A percentile compares a stretch with the other conserved stretches of the same genome.
These are phyloP conservation scores for Colletotrichum lentis DNA, from an alignment of 2,329 filamentous ascomycete genomes.

Conservation along the genomic window DNA sequence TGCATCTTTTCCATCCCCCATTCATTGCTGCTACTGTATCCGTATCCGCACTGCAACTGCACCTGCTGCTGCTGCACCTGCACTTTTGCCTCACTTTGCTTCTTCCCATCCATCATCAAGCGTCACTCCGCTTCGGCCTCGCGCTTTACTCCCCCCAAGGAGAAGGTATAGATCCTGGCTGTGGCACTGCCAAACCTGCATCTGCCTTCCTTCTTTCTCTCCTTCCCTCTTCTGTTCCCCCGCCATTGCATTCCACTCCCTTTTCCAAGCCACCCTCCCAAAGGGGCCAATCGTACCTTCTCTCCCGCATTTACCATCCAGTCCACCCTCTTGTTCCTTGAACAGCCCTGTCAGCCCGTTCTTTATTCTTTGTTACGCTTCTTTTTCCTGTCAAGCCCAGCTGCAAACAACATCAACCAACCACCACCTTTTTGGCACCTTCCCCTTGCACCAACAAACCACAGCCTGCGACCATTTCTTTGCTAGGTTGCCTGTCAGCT, in stretches of 20 bases:
- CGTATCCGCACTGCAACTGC: conserved; percentile 1
- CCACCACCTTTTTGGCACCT: conserved; percentile 5
- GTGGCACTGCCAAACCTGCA: neutral
- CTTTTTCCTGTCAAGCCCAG: neutral
- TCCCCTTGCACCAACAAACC: conserved; percentile 20
- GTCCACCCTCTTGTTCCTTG: conserved; percentile 1
- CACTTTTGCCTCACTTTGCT: conserved; percentile 10
- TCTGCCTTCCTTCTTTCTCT: neutral
- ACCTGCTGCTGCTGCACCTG: neutral
- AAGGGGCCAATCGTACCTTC: conserved; percentile 2
- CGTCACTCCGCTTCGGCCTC: neutral
- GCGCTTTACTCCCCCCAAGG: neutral
- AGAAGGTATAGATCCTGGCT: neutral
- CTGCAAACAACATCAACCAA: conserved; percentile 16
- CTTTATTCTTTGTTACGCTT: conserved; percentile 30
- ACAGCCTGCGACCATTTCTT: neutral
- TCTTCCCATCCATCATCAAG: neutral
- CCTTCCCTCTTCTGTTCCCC: conserved; percentile 8
- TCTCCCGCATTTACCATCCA: conserved; percentile 1
- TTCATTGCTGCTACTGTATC: neutral
- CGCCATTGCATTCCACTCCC: neutral
- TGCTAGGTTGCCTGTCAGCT: conserved; percentile 3
- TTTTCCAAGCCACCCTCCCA: neutral
- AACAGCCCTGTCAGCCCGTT: neutral
- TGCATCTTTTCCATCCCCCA: neutral